Base-by-base conservation (phyloP, 805 yeast species). In the Kodamaea sagamina region DNA sequence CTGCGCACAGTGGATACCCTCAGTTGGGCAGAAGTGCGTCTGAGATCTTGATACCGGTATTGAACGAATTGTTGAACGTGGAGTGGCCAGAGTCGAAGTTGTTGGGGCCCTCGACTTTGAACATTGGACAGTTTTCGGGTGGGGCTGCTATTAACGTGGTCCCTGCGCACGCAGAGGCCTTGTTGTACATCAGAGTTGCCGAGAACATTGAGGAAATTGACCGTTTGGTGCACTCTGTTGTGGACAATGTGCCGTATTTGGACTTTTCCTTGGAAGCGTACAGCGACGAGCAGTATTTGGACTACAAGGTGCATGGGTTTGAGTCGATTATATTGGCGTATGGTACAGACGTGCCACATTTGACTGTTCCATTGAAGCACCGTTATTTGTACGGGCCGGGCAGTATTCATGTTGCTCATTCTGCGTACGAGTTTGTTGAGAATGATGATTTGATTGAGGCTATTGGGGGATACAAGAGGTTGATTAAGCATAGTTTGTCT, bases 1-100 rank as follows among this genome's bases (percentile, higher is more conserved):
- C 86, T 1, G 65, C 80, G 3, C 89, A 84, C 55, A 77, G 84
- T 2, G 88, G 88, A 1, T 82, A 83, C 58, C 90, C 90, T 6
- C 77, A 82, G 37, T 64, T 79, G 29, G 89, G 89, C 3, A 59
- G 81, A 42, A 79, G 78, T 47, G 86, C 89, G 2, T 75, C 78
- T 39, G 77, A 74, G 40, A 75, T 75, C 44, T 58, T 83, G 32
- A 63, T 84, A 39, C 76, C 78, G 17, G 63, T 76, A 1, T 66
- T 83, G 58, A 54, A 72, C 52, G 67, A 71, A 2, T 57, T 84
- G 32, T 60, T 74, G 25, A 54, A 63, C 21, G 50, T 67, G 1
- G 61, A 72, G 4, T 74, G 72, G 53, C 88, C 89, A 16, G 48
- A 44, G 0, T 71, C 77, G 26, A 77, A 74, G 4, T 53, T 77